These are phyloP conservation scores for Rubroshorea leprosula DNA, from an alignment of 345 rosid genomes.

Conservation along the genomic window DNA sequence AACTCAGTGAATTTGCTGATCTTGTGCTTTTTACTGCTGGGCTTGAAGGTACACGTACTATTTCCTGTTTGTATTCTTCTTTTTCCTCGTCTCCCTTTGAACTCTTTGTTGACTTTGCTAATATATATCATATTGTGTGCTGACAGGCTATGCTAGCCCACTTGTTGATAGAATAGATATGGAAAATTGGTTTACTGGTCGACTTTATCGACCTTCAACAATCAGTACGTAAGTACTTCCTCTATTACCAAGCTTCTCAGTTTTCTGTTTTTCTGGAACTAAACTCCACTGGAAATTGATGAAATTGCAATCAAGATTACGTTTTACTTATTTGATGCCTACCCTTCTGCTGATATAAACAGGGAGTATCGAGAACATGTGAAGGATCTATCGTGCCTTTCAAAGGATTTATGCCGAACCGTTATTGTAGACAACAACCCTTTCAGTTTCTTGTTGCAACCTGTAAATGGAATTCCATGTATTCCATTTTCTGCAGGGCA, in stretches of 20 bases:
- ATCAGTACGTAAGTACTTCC: constrained; percentile 67
- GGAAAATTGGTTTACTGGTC: constrained; percentile 53
- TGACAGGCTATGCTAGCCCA: constrained; percentile 87
- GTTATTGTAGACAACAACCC: constrained; percentile 64
- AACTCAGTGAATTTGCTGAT: constrained; percentile 70
- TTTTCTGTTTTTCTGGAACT: neutral
- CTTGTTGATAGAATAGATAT: constrained; percentile 83
- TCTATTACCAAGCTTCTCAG: neutral
- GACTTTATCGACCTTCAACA: constrained; percentile 97
- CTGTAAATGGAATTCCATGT: constrained; percentile 60
- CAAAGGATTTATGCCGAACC: constrained; percentile 40
- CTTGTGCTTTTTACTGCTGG: constrained; percentile 93
- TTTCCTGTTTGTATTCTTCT: neutral
- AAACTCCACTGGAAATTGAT: too few species aligned
- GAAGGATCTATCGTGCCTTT: constrained; percentile 49
- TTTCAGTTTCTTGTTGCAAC: constrained; percentile 62
- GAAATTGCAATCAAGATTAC: too few species aligned
- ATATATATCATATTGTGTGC: constrained; percentile 2
- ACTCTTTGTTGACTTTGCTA: constrained; percentile 3
- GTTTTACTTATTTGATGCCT: too few species aligned
- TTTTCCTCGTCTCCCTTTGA: neutral
- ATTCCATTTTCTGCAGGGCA: constrained; percentile 43
- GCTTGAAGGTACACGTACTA: constrained; percentile 62
- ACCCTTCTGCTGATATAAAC: constrained; percentile 9
- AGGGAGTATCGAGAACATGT: constrained; percentile 51